Percentiles rank a stretch among this genome's conserved stretches.
Conservation (phyloP, 495 filamentous ascomycete species). For the Podospora anserina region DNA sequence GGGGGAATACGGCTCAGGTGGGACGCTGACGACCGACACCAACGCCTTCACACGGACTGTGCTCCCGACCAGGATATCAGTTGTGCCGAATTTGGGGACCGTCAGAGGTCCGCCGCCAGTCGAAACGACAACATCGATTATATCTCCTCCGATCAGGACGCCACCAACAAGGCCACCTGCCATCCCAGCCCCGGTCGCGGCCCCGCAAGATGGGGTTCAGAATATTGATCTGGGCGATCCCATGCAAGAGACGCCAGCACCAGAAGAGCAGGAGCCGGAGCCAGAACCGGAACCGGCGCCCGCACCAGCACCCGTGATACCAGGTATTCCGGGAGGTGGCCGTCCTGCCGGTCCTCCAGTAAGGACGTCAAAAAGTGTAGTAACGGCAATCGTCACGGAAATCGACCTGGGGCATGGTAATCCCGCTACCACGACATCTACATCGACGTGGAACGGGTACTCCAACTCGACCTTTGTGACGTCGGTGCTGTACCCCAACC, state of each 20-base stretch:
- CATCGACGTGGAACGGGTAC: background rate
- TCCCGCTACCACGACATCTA: background rate
- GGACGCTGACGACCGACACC: slow-evolving; percentile 22
- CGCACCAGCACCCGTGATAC: background rate
- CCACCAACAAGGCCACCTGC: slow-evolving; percentile 4
- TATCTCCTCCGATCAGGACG: background rate
- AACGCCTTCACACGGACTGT: slow-evolving; percentile 19
- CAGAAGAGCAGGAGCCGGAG: background rate
- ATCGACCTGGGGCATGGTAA: slow-evolving; percentile 12
- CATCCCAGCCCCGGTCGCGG: background rate
- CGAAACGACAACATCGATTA: slow-evolving; percentile 1
- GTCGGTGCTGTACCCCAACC: slow-evolving; percentile 12
- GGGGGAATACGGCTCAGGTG: slow-evolving; percentile 16
- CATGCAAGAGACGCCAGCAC: background rate
- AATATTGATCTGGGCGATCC: background rate
- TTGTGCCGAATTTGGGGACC: slow-evolving; percentile 15
- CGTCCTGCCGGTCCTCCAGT: background rate
- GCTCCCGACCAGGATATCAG: slow-evolving; percentile 15
- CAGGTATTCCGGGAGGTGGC: slow-evolving; percentile 4
- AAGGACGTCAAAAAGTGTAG: background rate
- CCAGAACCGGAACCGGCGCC: no score
- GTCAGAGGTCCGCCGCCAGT: slow-evolving; percentile 20
- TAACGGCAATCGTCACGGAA: background rate
- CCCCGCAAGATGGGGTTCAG: background rate
- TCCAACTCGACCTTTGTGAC: background rate